These are phyloP conservation scores for Heracleum sosnowskyi DNA, from an alignment of 129 eudicot genomes.

Conservation along the genomic window DNA sequence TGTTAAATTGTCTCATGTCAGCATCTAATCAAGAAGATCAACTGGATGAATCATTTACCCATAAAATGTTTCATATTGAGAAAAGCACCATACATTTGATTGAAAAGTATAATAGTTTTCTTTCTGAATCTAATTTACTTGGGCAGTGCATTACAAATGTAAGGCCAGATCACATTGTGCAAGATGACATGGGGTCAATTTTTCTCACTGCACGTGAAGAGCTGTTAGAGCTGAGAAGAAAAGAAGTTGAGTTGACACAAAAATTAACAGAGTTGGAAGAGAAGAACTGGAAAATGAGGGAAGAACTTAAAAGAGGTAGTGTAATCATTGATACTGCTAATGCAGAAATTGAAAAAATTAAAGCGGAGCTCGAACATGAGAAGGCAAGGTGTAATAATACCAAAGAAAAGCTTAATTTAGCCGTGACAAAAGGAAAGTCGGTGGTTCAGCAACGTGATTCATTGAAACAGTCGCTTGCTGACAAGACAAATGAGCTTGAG, in stretches of 20 bases:
- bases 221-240: conserved; percentile 45
- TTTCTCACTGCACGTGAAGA: conserved; percentile 45
- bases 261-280: conserved; percentile 46
- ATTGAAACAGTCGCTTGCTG: conserved; percentile 68
- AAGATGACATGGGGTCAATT: conserved; percentile 40
- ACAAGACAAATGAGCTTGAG: conserved; percentile 70
- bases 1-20: conserved; percentile 41
- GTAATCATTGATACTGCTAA: conserved; percentile 36
- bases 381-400: conserved; percentile 57
- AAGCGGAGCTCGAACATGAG: conserved; percentile 82
- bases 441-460: conserved; percentile 93
- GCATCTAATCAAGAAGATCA: conserved; percentile 35
- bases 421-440: conserved; percentile 92
- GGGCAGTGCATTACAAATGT: conserved; percentile 47
- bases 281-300: conserved; percentile 46
- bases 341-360: conserved; percentile 49
- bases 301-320: conserved; percentile 49
- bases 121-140: conserved; percentile 52
- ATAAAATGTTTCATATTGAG: conserved; percentile 58
- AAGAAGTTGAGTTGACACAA: conserved; percentile 45
- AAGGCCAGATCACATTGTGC: conserved; percentile 35
- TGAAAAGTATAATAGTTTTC: conserved; percentile 57
- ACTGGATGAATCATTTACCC: conserved; percentile 41
- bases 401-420: conserved; percentile 91
- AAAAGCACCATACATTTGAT: conserved; percentile 33